Evolutionary conservation across 148 eudicot genomes (phyloP), one percentile per base, ranked within the genome.

Genomic region (Vaccinium myrtillus): DNA sequence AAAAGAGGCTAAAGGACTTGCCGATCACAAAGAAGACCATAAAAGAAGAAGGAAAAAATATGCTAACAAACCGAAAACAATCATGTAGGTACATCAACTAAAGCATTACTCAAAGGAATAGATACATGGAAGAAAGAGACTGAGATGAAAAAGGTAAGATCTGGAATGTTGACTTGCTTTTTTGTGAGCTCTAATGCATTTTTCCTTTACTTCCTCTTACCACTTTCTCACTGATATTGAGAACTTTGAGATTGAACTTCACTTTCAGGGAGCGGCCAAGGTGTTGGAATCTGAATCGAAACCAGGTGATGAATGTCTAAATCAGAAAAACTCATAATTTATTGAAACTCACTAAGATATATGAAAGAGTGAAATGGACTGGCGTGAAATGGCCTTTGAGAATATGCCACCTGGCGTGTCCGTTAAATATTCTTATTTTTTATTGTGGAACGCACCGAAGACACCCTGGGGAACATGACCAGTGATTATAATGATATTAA

Each of bases 121-220:
- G 92, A 90, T 23, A 92, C 92, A 18, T 93, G 94, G 96, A 92
- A 90, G 84, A 90, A 91, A 83, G 96, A 93, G 85, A 85, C 92
- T 12, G 23, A 75, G 53, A 70, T 90, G 86, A 91, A 88, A 75
- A 73, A 82, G 88, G 92, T 90, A 82, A 87, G 71, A 51, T 78
- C n/a, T 56, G 54, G 36, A 75, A 55, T 10, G 36, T 67, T 67
- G 14, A 25, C 39, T 86, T 83, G 81, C 70, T 67, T 79, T 8
- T 75, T 6, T 25, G 43, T 63, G 67, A 59, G 71, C 4, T 46
- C 65, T 49, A 75, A 19, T 23, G 6, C 50, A 59, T 43, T 80
- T 59, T 53, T 32, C 12, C 4, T 83, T 55, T 23, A 76, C 53
- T 12, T 6, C 65, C 36, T 7, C 1, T 18, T 18, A 53, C 9